Evolutionary conservation across 345 rosid genomes (phyloP).

Genomic region (Nasturtium officinale): DNA sequence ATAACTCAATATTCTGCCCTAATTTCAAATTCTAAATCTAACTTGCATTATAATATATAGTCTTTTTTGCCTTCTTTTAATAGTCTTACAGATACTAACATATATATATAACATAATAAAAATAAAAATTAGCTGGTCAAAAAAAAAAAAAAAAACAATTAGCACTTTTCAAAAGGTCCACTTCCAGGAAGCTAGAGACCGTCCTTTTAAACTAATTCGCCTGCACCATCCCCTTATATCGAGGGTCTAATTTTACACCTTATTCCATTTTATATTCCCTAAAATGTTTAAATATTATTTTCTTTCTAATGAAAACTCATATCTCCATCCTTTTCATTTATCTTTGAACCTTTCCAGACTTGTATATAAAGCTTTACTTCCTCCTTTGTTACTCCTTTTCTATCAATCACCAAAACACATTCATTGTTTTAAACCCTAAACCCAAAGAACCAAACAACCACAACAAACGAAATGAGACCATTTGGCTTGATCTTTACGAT

Average conservation of each 20-base stretch:
- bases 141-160: slow-evolving; percentile 26
- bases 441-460: slow-evolving; percentile 15
- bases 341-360: slow-evolving; percentile 45
- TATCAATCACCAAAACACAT: slow-evolving; percentile 43
- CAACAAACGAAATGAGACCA: slow-evolving; percentile 46
- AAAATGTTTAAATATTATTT: slow-evolving; percentile 11
- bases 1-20: neutral
- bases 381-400: slow-evolving; percentile 41
- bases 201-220: slow-evolving; percentile 48
- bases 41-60: too few relatives aligned
- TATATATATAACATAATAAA: neutral
- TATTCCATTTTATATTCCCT: slow-evolving; percentile 44
- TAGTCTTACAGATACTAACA: neutral
- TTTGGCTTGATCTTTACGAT: slow-evolving; percentile 41
- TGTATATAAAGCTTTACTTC: slow-evolving; percentile 43
- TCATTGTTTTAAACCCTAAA: slow-evolving; percentile 33
- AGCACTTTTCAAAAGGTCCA: slow-evolving; percentile 41
- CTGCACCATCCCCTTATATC: slow-evolving; percentile 47
- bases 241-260: slow-evolving; percentile 44
- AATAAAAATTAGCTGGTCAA: slow-evolving; percentile 11
- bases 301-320: neutral
- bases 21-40: slow-evolving; percentile 20
- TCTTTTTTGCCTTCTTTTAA: too few relatives aligned
- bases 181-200: slow-evolving; percentile 52
- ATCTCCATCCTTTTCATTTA: slow-evolving; percentile 46